Evolutionary conservation across 192 early-diverging fungal species (phyloP).

Genomic region (Paraglomus brasilianum): DNA sequence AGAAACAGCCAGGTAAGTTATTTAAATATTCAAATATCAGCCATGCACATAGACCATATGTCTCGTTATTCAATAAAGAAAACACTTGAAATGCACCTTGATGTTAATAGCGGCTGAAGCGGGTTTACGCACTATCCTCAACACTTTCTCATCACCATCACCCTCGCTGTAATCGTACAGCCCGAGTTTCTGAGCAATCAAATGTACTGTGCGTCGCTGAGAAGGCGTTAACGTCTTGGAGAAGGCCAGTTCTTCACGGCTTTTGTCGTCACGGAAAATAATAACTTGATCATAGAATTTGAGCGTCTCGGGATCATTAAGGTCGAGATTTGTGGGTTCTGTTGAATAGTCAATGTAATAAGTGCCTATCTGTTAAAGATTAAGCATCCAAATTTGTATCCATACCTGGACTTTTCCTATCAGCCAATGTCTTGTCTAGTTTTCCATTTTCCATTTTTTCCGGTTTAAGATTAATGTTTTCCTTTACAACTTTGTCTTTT

Average conservation of each 20-base stretch:
- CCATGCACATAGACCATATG: not conserved
- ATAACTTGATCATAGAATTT: slow-evolving; percentile 70
- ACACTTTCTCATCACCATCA: slow-evolving; percentile 46
- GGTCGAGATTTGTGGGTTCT: slow-evolving; percentile 47
- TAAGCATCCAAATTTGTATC: not conserved
- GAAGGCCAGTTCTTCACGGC: slow-evolving; percentile 64
- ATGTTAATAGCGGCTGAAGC: slow-evolving; percentile 29
- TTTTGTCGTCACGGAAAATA: slow-evolving; percentile 68
- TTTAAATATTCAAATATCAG: not conserved
- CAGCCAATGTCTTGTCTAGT: slow-evolving; percentile 14
- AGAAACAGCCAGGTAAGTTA: not conserved
- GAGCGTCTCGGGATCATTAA: slow-evolving; percentile 70
- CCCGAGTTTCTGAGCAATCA: slow-evolving; percentile 72
- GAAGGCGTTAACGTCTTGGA: slow-evolving; percentile 57
- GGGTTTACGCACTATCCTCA: slow-evolving; percentile 45
- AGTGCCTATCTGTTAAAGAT: not conserved
- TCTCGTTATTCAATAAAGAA: not conserved
- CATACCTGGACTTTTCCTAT: slow-evolving; percentile 20
- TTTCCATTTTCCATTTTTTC: slow-evolving; percentile 30
- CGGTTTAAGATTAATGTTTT: slow-evolving; percentile 20
- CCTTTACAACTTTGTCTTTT: not conserved
- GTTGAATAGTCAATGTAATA: not conserved
- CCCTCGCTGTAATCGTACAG: slow-evolving; percentile 51
- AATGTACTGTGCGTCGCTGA: slow-evolving; percentile 60
- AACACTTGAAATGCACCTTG: not conserved